phyloP scores from a whole-genome alignment of 2,329 filamentous ascomycete species.

The Ramularia endophylla region DNA sequence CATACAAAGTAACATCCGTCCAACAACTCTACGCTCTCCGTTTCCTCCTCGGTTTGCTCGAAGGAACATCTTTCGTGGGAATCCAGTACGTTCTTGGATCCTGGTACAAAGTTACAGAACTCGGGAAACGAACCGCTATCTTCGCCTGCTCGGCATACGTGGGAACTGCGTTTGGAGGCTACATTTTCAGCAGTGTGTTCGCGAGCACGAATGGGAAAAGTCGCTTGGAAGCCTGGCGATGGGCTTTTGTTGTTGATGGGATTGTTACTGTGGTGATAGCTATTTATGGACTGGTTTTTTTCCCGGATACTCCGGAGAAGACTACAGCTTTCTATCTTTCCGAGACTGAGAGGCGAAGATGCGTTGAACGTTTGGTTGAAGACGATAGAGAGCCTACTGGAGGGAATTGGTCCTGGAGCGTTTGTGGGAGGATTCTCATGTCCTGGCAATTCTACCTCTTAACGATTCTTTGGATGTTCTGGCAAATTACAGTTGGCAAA shows the following conservation, averaged over 20 bases:
- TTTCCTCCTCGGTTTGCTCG: conserved; percentile 45
- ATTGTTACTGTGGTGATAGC: conserved; percentile 37
- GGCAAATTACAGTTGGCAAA: conserved; percentile 14
- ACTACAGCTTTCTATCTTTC: conserved; percentile 12
- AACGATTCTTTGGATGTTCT: conserved; percentile 12
- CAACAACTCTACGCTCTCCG: conserved; percentile 37
- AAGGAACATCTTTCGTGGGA: conserved; percentile 27
- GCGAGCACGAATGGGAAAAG: conserved; percentile 35
- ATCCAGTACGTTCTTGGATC: conserved; percentile 11
- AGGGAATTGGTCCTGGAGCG: conserved; percentile 9
- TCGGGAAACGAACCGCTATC: conserved; percentile 6
- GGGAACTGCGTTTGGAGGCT: conserved; percentile 10
- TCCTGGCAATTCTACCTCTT: conserved; percentile 14
- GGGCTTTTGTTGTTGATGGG: conserved; percentile 53
- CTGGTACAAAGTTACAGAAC: conserved; percentile 6
- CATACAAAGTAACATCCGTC: conserved; percentile 35
- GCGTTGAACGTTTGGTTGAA: conserved; percentile 8
- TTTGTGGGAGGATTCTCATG: conserved; percentile 4
- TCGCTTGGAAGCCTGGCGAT: conserved; percentile 40
- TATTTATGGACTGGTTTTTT: conserved; percentile 9
- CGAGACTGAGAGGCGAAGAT: conserved; percentile 6
- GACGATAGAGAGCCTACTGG: conserved; percentile 8
- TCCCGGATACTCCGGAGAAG: conserved; percentile 12
- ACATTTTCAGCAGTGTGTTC: conserved; percentile 12
- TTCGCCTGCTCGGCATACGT: conserved; percentile 10